phyloP scores from a whole-genome alignment of 352 stramenopile genomes.

The Phytopythium chamaehyphon region DNA sequence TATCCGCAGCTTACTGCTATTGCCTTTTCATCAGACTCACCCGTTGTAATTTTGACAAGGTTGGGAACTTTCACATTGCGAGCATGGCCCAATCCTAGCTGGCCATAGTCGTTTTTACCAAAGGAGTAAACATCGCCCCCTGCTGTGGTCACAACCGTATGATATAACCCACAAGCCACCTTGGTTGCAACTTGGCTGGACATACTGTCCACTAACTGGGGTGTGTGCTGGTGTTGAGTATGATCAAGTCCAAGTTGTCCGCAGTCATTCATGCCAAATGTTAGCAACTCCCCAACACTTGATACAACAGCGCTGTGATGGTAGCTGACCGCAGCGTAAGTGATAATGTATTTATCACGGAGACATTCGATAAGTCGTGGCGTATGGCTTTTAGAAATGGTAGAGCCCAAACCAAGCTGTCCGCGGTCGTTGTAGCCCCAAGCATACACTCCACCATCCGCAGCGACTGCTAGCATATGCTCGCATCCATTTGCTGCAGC shows the following conservation, averaged over 20 bases:
- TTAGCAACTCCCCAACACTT: constrained; percentile 70
- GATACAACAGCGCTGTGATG: constrained; percentile 84
- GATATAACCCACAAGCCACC: constrained; percentile 78
- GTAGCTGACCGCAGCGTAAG: constrained; percentile 76
- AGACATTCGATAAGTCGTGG: constrained; percentile 77
- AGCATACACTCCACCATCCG: constrained; percentile 74
- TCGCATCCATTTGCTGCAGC: constrained; percentile 83
- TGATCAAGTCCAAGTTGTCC: constrained; percentile 80
- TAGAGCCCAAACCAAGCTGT: constrained; percentile 77
- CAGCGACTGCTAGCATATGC: constrained; percentile 82
- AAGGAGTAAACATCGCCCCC: constrained; percentile 80
- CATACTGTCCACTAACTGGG: constrained; percentile 69
- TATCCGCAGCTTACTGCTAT: constrained; percentile 78
- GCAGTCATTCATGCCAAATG: constrained; percentile 88
- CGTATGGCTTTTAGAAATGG: constrained; percentile 85
- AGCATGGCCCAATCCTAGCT: constrained; percentile 77
- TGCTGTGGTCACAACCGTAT: constrained; percentile 62
- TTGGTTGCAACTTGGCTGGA: constrained; percentile 67
- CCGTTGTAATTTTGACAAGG: constrained; percentile 56
- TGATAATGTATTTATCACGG: constrained; percentile 79
- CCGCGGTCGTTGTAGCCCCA: constrained; percentile 88
- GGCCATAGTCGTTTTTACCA: constrained; percentile 86
- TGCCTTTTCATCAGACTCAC: constrained; percentile 74
- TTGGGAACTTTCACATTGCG: constrained; percentile 73
- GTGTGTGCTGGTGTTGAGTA: constrained; percentile 82